A percentile compares a stretch with the other conserved stretches of the same genome.
Conservation (phyloP, 2,329 filamentous ascomycete genomes). For the Didymella sp. region DNA sequence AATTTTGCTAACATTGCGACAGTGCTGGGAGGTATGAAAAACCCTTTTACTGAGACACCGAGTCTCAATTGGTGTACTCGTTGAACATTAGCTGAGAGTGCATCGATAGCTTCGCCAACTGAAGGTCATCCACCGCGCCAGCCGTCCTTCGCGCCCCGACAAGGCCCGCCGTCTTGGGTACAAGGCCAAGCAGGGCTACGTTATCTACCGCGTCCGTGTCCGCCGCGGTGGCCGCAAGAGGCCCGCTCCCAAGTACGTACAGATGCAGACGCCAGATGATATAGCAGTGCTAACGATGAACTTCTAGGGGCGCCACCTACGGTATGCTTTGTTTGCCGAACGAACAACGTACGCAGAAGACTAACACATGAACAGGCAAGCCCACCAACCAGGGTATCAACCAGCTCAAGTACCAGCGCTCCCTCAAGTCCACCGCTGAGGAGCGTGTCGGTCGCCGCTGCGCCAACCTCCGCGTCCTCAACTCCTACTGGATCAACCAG, state of each 20-base stretch:
- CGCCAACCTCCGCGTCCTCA: slow-evolving; percentile 98
- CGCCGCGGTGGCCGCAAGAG: slow-evolving; percentile 98
- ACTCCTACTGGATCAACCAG: slow-evolving; percentile 99
- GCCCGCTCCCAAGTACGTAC: slow-evolving; percentile 75
- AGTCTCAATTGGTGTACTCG: slow-evolving; percentile 72
- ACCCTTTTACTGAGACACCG: slow-evolving; percentile 31
- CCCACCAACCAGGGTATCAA: slow-evolving; percentile 99
- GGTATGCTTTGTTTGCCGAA: slow-evolving; percentile 65
- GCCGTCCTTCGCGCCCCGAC: slow-evolving; percentile 96
- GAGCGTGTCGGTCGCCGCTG: slow-evolving; percentile 99
- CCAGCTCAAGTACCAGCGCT: slow-evolving; percentile 99
- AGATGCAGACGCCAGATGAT: background rate
- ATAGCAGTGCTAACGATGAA: slow-evolving; percentile 52
- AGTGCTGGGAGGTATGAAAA: slow-evolving; percentile 90
- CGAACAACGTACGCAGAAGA: slow-evolving; percentile 8
- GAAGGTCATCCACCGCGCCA: slow-evolving; percentile 99
- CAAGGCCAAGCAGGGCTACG: slow-evolving; percentile 99
- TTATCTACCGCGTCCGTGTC: slow-evolving; percentile 99
- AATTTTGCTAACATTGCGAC: slow-evolving; percentile 40
- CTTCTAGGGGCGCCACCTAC: slow-evolving; percentile 85
- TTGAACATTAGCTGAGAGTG: slow-evolving; percentile 99
- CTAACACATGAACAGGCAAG: slow-evolving; percentile 73
- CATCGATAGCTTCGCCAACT: slow-evolving; percentile 99
- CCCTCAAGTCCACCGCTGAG: slow-evolving; percentile 95
- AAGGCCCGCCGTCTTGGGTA: slow-evolving; percentile 99